Evolutionary conservation across 208 protist species (phyloP), one percentile per base, ranked within the genome.

Genomic region (Leishmania arabica): DNA sequence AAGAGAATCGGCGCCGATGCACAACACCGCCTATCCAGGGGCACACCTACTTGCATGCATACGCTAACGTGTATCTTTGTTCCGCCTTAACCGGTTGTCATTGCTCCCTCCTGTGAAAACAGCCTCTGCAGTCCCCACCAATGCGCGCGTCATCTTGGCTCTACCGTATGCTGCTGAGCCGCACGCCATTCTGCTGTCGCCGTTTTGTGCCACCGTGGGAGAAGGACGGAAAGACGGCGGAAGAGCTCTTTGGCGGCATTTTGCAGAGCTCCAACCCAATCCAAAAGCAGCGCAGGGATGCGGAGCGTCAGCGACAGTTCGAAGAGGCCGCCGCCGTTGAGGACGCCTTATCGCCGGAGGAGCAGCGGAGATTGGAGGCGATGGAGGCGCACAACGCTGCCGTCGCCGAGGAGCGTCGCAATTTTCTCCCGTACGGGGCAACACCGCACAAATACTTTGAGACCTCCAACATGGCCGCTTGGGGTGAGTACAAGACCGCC

Each of bases 191-290:
- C 27, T 37, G 51, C 17, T 62, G 37, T 1, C 88, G 90, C 45
- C 95, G 95, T 47, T 98, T 98, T 83, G 81, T 96, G 13, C 93
- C 95, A 24, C 95, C 95, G 40, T 98, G 95, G 93, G 95, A 96
- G 77, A 81, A 80, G 27, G 92, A 95, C 49, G 93, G 93, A 9
- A 96, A 95, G 84, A 88, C 91, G 31, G 91, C 90, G 9, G 93
- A 95, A 17, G 92, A 92, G 40, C 96, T 96, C 79, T 97, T 97
- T 69, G 84, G 81, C 24, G 93, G 93, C 21, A 71, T 98, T 17
- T 79, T 93, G 81, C 83, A 88, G 78, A 91, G 87, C 79, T 15
- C 51, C n/a, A 96, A 98, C 79, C 92, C 95, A 13, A 82, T 95
- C 5, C 88, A 92, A 49, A 85, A 78, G n/a, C 65, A 73, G 19